phyloP scores from a whole-genome alignment of 2,329 filamentous ascomycete species.

The Thermothelomyces thermophilus region DNA sequence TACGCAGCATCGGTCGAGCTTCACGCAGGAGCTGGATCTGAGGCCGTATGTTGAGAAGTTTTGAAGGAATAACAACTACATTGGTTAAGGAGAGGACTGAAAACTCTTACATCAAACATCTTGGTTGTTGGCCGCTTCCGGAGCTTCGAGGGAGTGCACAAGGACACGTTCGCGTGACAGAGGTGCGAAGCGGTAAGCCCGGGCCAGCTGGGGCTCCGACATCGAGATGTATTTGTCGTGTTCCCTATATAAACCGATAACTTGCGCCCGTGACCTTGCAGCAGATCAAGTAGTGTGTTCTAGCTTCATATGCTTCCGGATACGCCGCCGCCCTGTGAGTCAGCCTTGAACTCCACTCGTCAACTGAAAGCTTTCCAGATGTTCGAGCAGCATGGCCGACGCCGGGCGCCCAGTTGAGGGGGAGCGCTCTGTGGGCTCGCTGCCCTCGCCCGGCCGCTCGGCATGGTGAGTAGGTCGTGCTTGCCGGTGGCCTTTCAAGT shows the following conservation, averaged over 20 bases:
- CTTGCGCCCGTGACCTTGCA: neutral
- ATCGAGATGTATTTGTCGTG: constrained; percentile 15
- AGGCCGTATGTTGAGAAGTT: constrained; percentile 81
- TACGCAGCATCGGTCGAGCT: constrained; percentile 69
- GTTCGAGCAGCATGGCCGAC: constrained; percentile 8
- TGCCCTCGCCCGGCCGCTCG: constrained; percentile 16
- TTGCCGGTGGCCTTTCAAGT: constrained; percentile 21
- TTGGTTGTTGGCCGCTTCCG: neutral
- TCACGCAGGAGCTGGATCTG: constrained; percentile 76
- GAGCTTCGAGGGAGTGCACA: neutral
- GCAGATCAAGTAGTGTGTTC: constrained; percentile 1
- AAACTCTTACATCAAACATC: neutral
- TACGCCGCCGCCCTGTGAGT: constrained; percentile 1
- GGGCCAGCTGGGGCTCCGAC: constrained; percentile 2
- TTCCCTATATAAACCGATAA: constrained; percentile 11
- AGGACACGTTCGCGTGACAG: neutral
- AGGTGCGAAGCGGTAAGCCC: neutral
- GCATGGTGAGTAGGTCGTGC: constrained; percentile 9
- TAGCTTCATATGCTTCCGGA: neutral
- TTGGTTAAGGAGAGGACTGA: neutral
- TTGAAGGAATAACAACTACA: constrained; percentile 41
- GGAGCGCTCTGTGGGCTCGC: constrained; percentile 22
- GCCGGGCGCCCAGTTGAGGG: constrained; percentile 15
- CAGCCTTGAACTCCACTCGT: too few relatives aligned
- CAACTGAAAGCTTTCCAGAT: constrained; percentile 1